Base-by-base conservation (phyloP, 2,329 filamentous ascomycete species). In the Phoma sp. region DNA sequence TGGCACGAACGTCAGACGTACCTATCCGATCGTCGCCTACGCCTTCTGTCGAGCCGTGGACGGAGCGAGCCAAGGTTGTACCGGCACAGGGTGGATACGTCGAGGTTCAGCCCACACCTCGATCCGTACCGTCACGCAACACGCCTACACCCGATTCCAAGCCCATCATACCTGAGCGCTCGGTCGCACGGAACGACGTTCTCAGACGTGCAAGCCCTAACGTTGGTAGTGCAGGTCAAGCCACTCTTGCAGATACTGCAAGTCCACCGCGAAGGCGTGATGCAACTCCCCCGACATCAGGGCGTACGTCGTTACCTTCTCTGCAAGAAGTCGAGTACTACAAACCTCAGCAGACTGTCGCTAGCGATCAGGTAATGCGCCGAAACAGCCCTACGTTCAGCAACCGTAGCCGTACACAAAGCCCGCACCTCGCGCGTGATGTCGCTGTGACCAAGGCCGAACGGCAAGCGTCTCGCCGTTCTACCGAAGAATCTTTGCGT, bases 1-100 rank as follows among this genome's bases (percentile, higher is more conserved):
- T 80, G 35, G 78, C 78, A 17, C 74, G 64, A 43, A 79, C 78
- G 6, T 77, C 78, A 12, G 73, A 80, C 60, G 60, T 73, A 15
- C 70, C 70, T 13, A 72, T 76, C 33, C 63, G 61, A 31, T 60
- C 69, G 22, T 61, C 67, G 2, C 67, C 71, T 12, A 68, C 69
- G 12, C 67, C 72, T 32, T 62, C 68, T 19, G 46, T 31, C 10
- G 69, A 70, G 21, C 44, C 51, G 7, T 43, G 54, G 22, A 25
- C 49, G 33, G 60, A 62, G 36, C 58, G 55, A 25, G 61, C 62
- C 33, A 61, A 63, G 32, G 32, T 56, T 6, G 41, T 41, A 32
- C 57, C 63, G 17, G 58, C 63, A 8, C 63, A 69, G 31, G 66
- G 63, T 46, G 67, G 63, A 5, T 69, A 63, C 45, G 68, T 72